Evolutionary conservation across 371 early-diverging fungal genomes (phyloP).

Genomic region (Blastocladiella emersonii): DNA sequence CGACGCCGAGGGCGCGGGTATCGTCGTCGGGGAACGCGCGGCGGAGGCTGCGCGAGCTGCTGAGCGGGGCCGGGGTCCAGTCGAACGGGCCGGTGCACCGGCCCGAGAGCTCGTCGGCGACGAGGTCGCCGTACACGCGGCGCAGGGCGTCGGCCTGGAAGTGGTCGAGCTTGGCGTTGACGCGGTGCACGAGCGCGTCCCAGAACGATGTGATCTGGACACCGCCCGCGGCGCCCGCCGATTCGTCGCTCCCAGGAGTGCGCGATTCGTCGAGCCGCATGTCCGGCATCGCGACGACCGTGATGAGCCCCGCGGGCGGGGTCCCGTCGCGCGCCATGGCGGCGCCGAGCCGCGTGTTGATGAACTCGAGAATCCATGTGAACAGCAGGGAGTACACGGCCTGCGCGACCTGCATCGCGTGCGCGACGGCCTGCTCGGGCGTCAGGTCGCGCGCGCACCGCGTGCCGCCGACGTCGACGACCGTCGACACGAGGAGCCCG

Average conservation of each 20-base stretch:
- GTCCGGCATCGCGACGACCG: neutral
- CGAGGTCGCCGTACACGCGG: neutral
- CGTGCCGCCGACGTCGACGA: slow-evolving; percentile 30
- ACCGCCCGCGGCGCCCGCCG: neutral
- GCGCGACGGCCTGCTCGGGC: slow-evolving; percentile 11
- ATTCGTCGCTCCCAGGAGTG: too few relatives aligned
- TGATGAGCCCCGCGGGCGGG: neutral
- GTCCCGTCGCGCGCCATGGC: neutral
- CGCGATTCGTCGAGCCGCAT: neutral
- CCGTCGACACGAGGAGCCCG: slow-evolving; percentile 67
- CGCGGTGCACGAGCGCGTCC: neutral
- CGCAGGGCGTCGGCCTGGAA: neutral
- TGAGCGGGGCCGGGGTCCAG: neutral
- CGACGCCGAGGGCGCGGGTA: too few relatives aligned
- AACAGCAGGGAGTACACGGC: slow-evolving; percentile 36
- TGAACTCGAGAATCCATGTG: slow-evolving; percentile 52
- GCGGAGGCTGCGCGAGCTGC: neutral
- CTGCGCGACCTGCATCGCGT: slow-evolving; percentile 54
- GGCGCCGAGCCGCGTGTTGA: slow-evolving; percentile 27
- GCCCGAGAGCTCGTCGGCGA: neutral
- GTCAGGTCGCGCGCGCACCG: slow-evolving; percentile 10
- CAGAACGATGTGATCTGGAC: neutral
- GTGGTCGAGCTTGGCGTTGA: neutral
- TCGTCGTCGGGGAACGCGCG: neutral
- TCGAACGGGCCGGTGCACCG: neutral